These are phyloP conservation scores for Limnomonas spitsbergensis DNA, from an alignment of 139 green algal species.

Conservation along the genomic window DNA sequence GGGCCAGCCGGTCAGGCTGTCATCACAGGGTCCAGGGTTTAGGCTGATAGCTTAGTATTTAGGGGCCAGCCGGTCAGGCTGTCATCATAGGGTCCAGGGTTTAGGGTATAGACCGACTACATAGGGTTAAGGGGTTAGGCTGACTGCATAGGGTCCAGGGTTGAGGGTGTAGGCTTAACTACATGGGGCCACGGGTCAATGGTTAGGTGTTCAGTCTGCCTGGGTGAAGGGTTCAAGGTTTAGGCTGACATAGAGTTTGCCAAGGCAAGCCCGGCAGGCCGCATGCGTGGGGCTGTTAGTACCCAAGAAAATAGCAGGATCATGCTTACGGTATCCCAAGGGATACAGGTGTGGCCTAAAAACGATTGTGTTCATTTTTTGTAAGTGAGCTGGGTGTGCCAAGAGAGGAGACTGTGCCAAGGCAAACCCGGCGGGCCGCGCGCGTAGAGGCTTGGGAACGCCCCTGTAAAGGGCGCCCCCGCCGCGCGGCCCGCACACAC, in stretches of 20 bases:
- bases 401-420: not conserved
- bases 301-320: not conserved
- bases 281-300: not conserved
- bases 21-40: not conserved
- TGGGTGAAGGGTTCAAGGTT: not conserved
- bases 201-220: not conserved
- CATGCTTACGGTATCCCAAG: not conserved
- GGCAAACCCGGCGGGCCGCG: too few relatives aligned
- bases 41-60: not conserved
- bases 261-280: not conserved
- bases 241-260: not conserved
- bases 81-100: not conserved
- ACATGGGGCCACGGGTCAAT: not conserved
- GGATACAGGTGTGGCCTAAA: not conserved
- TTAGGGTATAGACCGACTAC: too few relatives aligned
- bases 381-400: too few relatives aligned
- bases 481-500: too few relatives aligned
- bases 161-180: not conserved
- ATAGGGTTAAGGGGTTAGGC: not conserved
- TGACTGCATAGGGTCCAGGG: not conserved
- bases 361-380: not conserved
- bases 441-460: not conserved
- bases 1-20: not conserved
- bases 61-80: not conserved
- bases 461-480: too few relatives aligned